Evolutionary conservation across 495 filamentous ascomycete species (phyloP), one percentile per base, ranked within the genome.

Genomic region (Sabuloglossum arenarium): DNA sequence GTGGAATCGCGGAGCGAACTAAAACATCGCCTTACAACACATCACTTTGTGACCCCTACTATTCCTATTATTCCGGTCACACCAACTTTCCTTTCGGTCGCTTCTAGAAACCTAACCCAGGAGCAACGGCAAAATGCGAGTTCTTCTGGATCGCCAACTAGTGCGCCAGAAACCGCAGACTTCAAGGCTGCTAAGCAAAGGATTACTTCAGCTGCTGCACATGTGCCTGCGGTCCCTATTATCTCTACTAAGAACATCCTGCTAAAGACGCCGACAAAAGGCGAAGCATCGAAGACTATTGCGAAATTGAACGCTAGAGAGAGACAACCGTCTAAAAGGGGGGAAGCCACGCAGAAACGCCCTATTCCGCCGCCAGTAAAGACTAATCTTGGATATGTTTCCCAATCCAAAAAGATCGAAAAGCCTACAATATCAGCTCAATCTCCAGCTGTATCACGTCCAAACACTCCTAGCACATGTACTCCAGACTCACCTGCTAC

Each of bases 401-500:
- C 58, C 11, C 50, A 57, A 24, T 46, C 32, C 3, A 63, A 59
- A 34, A 28, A 56, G 28, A 56, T 53, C 16, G 31, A 45, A 23
- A 64, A 58, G 45, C 6, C 28, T 10, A 37, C 32, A 34, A 21
- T 23, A 19, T 30, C 19, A 28, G 47, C 49, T 1, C 45, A 64
- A 54, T 43, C 32, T 23, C 47, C 61, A 24, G 58, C 67, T 43
- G 61, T 59, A 1, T 66, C 68, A 27, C 67, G 68, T 12, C 67
- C 71, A 5, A 68, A 71, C 31, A 68, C 67, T 16, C 69, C 69
- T 0, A 45, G 71, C 50, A 59, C 59, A 25, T 39, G 34, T 59
- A 56, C 47, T 23, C 47, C 47, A 5, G 47, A 51, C 23, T 51
- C 47, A 8, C 47, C 47, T 29, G 47, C 47, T n/a, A 14, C 47